These are phyloP conservation scores for Phytophthora brassicae DNA, from an alignment of 352 stramenopile species.

Conservation along the genomic window DNA sequence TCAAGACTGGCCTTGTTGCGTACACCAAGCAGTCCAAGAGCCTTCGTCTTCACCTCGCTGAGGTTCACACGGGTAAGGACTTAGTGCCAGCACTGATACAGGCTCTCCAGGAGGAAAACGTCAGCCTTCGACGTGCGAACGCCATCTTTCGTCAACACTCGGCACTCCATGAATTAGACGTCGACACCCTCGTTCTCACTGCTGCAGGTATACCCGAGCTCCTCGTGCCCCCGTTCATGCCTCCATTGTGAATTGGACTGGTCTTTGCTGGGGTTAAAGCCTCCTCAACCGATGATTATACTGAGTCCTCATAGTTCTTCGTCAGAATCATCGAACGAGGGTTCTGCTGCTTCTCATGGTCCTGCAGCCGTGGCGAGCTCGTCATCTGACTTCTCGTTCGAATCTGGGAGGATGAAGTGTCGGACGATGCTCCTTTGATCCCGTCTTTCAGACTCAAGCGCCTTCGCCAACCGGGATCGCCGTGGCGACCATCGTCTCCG, in stretches of 20 bases:
- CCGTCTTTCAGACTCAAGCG: too few species aligned
- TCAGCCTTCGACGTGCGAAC: background rate
- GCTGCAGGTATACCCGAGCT: background rate
- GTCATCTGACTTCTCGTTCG: too few species aligned
- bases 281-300: background rate
- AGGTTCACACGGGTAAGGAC: background rate
- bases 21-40: background rate
- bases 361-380: too few species aligned
- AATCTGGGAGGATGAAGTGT: too few species aligned
- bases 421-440: too few species aligned
- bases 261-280: background rate
- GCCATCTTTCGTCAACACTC: background rate
- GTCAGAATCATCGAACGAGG: background rate
- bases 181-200: background rate
- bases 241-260: background rate
- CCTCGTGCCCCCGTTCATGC: background rate
- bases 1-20: background rate
- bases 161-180: background rate
- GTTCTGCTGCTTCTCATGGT: background rate
- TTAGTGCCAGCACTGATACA: background rate
- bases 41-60: background rate
- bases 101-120: background rate
- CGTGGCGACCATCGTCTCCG: too few species aligned
- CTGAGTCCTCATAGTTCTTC: background rate
- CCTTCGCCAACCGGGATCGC: too few species aligned